Evolutionary conservation across 352 stramenopile genomes (phyloP).

Genomic region (Phytophthora brassicae): DNA sequence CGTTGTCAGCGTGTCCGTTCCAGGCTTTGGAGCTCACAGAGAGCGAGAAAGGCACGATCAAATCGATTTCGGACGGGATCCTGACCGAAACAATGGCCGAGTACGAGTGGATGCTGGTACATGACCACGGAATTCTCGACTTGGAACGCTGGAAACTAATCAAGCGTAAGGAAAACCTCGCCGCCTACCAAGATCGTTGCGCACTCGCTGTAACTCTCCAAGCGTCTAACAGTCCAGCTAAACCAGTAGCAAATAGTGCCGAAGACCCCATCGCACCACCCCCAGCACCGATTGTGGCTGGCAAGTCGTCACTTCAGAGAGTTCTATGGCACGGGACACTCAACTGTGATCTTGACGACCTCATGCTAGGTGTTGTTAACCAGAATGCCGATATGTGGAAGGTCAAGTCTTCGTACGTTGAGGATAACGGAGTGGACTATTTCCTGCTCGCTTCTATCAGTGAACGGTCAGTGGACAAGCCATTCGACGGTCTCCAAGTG

Average conservation of each 20-base stretch:
- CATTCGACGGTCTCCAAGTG: constrained; percentile 37
- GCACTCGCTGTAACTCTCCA: constrained; percentile 34
- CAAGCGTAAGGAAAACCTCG: constrained; percentile 50
- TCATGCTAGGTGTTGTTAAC: constrained; percentile 41
- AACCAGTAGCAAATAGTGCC: constrained; percentile 3
- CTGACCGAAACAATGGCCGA: constrained; percentile 39
- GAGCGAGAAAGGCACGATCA: constrained; percentile 26
- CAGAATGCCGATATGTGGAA: constrained; percentile 41
- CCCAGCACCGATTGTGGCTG: neutral
- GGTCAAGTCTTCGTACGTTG: constrained; percentile 49
- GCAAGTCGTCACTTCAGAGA: constrained; percentile 15
- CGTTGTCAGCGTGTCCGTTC: constrained; percentile 39
- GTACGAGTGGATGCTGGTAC: constrained; percentile 41
- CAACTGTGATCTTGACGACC: constrained; percentile 46
- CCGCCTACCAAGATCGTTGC: constrained; percentile 47
- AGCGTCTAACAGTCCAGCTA: constrained; percentile 24
- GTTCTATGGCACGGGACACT: constrained; percentile 43
- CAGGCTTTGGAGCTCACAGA: constrained; percentile 27
- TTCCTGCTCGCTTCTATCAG: constrained; percentile 32
- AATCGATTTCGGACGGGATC: constrained; percentile 24
- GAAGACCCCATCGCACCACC: constrained; percentile 26
- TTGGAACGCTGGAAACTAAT: constrained; percentile 49
- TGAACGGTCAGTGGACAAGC: constrained; percentile 19
- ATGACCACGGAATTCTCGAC: constrained; percentile 40
- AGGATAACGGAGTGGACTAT: constrained; percentile 38